phyloP scores from a whole-genome alignment of 768 basidiomycete genomes.

The Phaeotremella fagi region DNA sequence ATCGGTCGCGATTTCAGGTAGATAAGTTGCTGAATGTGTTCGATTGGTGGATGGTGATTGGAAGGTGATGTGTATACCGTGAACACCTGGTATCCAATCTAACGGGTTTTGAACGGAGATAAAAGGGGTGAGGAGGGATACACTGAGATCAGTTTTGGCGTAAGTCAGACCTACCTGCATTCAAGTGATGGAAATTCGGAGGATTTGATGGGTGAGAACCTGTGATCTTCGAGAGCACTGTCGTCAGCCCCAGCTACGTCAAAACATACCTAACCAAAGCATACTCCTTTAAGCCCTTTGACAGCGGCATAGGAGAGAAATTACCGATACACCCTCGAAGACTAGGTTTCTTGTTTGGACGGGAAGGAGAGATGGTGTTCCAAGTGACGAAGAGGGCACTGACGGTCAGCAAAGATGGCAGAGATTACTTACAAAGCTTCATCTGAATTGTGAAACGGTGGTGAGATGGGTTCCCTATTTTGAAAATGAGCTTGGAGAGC shows the following conservation, averaged over 20 bases:
- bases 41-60: constrained; percentile 54
- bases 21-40: constrained; percentile 75
- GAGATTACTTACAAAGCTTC: constrained; percentile 65
- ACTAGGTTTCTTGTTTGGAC: constrained; percentile 47
- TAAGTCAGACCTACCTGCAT: constrained; percentile 64
- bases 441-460: constrained; percentile 58
- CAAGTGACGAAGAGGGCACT: constrained; percentile 94
- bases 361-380: constrained; percentile 66
- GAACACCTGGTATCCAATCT: constrained; percentile 86
- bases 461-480: constrained; percentile 55
- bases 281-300: constrained; percentile 77
- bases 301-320: constrained; percentile 71
- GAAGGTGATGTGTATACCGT: constrained; percentile 87
- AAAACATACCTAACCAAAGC: constrained; percentile 62
- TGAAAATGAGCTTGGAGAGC: constrained; percentile 51
- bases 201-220: constrained; percentile 72
- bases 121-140: constrained; percentile 91
- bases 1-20: constrained; percentile 85
- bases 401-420: constrained; percentile 2
- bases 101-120: constrained; percentile 77
- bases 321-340: constrained; percentile 93
- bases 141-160: constrained; percentile 51
- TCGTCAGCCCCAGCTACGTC: background rate
- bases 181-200: constrained; percentile 73
- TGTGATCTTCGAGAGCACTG: constrained; percentile 76